phyloP scores from a whole-genome alignment of 805 yeast genomes.

The Lipomyces chichibuensis region DNA sequence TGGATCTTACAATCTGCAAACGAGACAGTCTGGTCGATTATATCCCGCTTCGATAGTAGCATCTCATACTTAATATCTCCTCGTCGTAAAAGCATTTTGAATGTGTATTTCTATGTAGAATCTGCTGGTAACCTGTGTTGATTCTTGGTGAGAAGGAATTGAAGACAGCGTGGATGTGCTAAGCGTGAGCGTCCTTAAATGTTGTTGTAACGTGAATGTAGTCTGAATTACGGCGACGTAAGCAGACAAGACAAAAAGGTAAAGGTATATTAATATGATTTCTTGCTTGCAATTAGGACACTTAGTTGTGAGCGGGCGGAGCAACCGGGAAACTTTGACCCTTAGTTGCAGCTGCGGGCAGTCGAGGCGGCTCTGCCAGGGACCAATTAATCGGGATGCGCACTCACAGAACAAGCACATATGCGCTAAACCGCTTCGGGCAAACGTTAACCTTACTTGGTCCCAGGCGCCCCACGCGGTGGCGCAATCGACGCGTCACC shows the following conservation, averaged over 20 bases:
- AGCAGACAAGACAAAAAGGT: no score
- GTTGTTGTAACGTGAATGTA: neutral
- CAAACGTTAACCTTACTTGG: neutral
- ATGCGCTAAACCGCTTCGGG: neutral
- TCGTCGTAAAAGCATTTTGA: conserved; percentile 13
- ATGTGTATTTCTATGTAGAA: neutral
- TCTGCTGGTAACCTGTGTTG: neutral
- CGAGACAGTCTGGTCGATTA: conserved; percentile 14
- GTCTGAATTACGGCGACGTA: no score
- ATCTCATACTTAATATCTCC: conserved; percentile 14
- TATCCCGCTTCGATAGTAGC: conserved; percentile 16
- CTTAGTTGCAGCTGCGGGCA: neutral
- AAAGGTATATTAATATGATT: no score
- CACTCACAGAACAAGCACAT: neutral
- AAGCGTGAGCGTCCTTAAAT: no score
- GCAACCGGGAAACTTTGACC: no score
- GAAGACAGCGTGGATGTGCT: neutral
- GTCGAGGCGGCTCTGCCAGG: neutral
- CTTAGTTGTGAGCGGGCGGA: no score
- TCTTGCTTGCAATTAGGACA: no score
- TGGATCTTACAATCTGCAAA: conserved; percentile 21
- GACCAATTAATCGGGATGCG: neutral
- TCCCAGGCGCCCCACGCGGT: neutral
- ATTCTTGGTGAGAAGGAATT: neutral
- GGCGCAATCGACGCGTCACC: neutral